Evolutionary conservation across 352 stramenopile species (phyloP), one percentile per base, ranked within the genome.

Genomic region (Thraustochytrium striatum): DNA sequence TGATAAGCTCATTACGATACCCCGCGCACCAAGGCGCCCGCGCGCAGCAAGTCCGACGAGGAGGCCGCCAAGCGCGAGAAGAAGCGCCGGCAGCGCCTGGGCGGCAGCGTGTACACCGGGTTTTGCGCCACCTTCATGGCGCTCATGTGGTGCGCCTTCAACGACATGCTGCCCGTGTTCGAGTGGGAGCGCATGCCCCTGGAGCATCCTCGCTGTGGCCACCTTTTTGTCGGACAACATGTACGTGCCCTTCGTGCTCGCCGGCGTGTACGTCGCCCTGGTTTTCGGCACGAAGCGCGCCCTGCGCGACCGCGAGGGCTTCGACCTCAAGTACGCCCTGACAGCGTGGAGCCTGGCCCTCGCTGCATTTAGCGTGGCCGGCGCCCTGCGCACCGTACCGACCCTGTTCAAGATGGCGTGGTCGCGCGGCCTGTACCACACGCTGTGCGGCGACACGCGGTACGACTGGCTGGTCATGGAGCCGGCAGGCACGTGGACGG

Each of bases 381-480:
- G 90, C 21, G 84, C 84, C 36, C 72, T 90, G 65, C 84, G 88
- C 30, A 93, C 88, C 8, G 88, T 87, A 35, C 89, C 90, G 2
- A 91, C 91, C 82, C 84, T 95, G 21, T 57, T 95, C 69, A 90
- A 91, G 84, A 92, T 87, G 32, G 86, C 94, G 73, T 91, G 89
- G 82, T 83, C 75, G 21, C 87, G 85, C 28, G 90, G 90, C 57
- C 69, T 93, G 59, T 91, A 93, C 86, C 86, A 91, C 84, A 91
- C 88, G 52, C 87, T 93, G 72, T 92, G 90, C 59, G 86, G 86
- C 2, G 82, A 89, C 30, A 87, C 89, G 16, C 86, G 85, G 21
- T 82, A 83, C 16, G 84, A 91, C 80, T 93, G 92, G 61, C 88
- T 88, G 79, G 57, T 32, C 9, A n/a, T 36, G 57, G 58, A 38